Base-by-base conservation (phyloP, 2,329 filamentous ascomycete genomes). In the Calonectria hongkongensis region DNA sequence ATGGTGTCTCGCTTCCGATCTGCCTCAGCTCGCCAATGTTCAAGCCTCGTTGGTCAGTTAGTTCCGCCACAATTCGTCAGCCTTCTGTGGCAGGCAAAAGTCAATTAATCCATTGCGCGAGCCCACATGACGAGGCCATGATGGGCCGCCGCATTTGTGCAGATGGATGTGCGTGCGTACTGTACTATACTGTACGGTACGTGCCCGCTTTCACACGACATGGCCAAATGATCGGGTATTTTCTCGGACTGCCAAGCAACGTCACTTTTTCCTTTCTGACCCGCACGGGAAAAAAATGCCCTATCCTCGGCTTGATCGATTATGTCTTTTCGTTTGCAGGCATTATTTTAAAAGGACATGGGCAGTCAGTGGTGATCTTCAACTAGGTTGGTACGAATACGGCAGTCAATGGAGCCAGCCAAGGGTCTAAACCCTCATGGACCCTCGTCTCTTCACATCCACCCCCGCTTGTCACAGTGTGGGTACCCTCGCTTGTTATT, bases 391-490 rank as follows among this genome's bases (percentile, higher is more conserved):
- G 67, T 66, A 68, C 75, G 72, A 73, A 73, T 73, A 74, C 75
- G 75, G 76, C 62, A 79, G 63, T 77, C 67, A 56, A 72, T 43
- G 64, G 66, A 76, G 65, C 51, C 41, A 18, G 74, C 75, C 73
- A 73, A 68, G 68, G 71, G 70, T 69, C 67, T 56, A 43, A 72
- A 70, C 62, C 63, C 75, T 74, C 76, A 54, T 74, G 66, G 78
- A 68, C 66, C 69, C 70, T 78, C 71, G 71, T 58, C 64, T 76
- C 73, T 63, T 71, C 76, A 76, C 64, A 64, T 74, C 74, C 58
- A 66, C 72, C 72, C 75, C 74, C 63, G 50, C 77, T 74, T 70
- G 75, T 77, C 75, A 79, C 75, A 79, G 68, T 77, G 76, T 75
- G 73, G 74, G 70, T 25, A 51, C 56, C 45, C 56, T 64, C 65